Percentiles rank a stretch among this genome's conserved stretches.
These are phyloP conservation scores for Crithidia bombi DNA, from an alignment of 208 protist species.

Conservation along the genomic window DNA sequence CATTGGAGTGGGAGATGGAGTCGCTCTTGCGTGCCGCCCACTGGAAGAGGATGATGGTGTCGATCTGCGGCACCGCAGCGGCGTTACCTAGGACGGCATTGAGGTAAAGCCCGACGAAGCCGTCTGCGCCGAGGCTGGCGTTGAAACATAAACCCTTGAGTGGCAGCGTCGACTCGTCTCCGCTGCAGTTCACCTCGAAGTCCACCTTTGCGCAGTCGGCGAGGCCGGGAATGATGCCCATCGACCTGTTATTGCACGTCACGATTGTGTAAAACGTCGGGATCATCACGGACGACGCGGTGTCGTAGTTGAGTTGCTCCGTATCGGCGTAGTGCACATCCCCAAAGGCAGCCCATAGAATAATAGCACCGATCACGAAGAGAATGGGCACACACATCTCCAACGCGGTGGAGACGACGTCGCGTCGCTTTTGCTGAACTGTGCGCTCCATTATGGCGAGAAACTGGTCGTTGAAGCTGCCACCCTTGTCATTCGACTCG, in stretches of 20 bases:
- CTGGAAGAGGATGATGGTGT: constrained; percentile 56
- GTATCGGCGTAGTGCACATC: constrained; percentile 15
- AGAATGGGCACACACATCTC: constrained; percentile 61
- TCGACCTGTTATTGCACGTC: constrained; percentile 37
- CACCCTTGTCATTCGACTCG: constrained; percentile 42
- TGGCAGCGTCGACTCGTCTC: constrained; percentile 47
- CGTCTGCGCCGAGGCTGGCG: neutral
- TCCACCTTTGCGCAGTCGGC: constrained; percentile 4
- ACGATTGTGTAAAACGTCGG: constrained; percentile 19
- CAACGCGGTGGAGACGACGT: constrained; percentile 26
- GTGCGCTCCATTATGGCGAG: constrained; percentile 49
- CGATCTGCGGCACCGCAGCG: constrained; percentile 36
- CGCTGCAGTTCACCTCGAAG: constrained; percentile 34
- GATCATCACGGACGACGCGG: constrained; percentile 20
- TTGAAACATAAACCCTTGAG: constrained; percentile 44
- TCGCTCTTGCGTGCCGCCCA: constrained; percentile 51
- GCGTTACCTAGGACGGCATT: constrained; percentile 33
- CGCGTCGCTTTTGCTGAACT: constrained; percentile 43
- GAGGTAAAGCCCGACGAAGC: constrained; percentile 23
- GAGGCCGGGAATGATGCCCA: constrained; percentile 26
- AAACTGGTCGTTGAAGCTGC: constrained; percentile 49
- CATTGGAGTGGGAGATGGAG: neutral
- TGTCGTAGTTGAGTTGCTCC: constrained; percentile 16
- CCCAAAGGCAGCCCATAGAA: constrained; percentile 56
- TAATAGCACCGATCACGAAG: constrained; percentile 48